Conservation (phyloP, 129 eudicot genomes). For the Solidago caesia region DNA sequence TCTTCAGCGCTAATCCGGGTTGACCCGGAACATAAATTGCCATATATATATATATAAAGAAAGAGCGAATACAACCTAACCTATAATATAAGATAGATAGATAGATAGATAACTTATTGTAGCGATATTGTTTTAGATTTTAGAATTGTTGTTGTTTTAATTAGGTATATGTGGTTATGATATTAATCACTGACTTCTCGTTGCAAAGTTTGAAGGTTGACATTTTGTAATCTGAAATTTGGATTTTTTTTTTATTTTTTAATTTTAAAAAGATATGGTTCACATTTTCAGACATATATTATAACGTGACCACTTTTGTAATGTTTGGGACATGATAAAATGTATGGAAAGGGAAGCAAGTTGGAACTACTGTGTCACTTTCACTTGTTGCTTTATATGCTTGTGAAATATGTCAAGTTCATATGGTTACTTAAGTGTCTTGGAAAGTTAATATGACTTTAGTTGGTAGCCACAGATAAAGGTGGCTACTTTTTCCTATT, state of each 20-base stretch:
- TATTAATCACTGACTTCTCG: constrained; percentile 5
- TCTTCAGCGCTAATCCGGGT: not conserved
- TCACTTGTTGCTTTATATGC: constrained; percentile 15
- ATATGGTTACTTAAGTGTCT: not conserved
- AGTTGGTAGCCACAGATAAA: no score
- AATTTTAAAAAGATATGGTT: no score
- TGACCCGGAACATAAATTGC: no score
- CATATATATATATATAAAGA: not conserved
- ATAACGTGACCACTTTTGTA: not conserved
- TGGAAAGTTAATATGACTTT: not conserved
- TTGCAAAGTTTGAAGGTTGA: not conserved
- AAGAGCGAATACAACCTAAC: not conserved
- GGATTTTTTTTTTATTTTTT: no score
- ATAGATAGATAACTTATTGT: not conserved
- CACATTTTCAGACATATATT: no score
- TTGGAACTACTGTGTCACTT: constrained; percentile 23
- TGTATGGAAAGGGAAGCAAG: not conserved
- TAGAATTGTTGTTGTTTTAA: not conserved
- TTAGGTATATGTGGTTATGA: not conserved
- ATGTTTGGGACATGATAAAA: not conserved
- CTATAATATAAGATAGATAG: not conserved
- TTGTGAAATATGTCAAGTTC: constrained; percentile 20
- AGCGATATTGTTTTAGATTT: not conserved
- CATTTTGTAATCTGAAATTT: not conserved
- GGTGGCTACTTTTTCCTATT: no score